phyloP scores from a whole-genome alignment of 2,329 filamentous ascomycete genomes.

The Phialophora chinensis region DNA sequence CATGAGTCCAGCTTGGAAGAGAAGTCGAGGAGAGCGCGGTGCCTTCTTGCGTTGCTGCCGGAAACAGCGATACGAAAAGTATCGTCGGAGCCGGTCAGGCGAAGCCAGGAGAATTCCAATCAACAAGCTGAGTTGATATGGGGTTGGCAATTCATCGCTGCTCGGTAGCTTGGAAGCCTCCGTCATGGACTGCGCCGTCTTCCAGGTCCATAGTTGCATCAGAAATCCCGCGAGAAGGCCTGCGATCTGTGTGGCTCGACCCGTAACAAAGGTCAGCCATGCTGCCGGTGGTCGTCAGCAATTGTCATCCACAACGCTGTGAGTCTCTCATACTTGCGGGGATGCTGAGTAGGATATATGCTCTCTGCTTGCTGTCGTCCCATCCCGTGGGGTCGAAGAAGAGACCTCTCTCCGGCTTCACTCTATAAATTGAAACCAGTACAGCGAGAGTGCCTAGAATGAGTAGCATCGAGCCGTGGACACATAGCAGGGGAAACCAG shows the following conservation, averaged over 20 bases:
- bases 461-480: conserved; percentile 15
- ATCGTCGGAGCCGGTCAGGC: conserved; percentile 19
- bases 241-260: conserved; percentile 23
- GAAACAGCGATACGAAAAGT: conserved; percentile 21
- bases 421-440: conserved; percentile 15
- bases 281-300: conserved; percentile 4
- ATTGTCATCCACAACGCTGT: background rate
- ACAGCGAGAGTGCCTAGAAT: conserved; percentile 1
- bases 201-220: conserved; percentile 28
- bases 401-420: conserved; percentile 12
- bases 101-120: conserved; percentile 22
- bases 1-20: conserved; percentile 15
- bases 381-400: conserved; percentile 21
- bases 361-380: background rate
- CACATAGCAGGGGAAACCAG: conserved; percentile 17
- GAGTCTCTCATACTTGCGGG: conserved; percentile 7
- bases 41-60: conserved; percentile 17
- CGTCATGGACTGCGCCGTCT: conserved; percentile 18
- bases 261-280: conserved; percentile 23
- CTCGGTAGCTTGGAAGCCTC: background rate
- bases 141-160: conserved; percentile 14
- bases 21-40: conserved; percentile 12
- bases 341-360: conserved; percentile 1
- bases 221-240: conserved; percentile 21
- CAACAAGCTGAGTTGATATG: conserved; percentile 26